phyloP scores from a whole-genome alignment of 202 grass and related monocot species.

The Brachypodium distachyon region DNA sequence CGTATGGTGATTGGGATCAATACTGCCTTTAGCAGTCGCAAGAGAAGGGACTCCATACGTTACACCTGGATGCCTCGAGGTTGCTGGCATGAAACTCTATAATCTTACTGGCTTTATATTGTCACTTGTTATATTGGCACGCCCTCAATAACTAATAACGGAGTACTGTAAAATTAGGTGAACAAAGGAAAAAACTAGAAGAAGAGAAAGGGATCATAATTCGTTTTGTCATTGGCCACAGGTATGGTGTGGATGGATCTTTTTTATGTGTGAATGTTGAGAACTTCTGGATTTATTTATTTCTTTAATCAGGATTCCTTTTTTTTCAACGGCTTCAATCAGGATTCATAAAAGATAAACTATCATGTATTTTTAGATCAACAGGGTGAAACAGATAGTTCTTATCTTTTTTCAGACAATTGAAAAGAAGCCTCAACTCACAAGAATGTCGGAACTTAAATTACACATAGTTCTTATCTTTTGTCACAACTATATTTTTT shows the following conservation, averaged over 20 bases:
- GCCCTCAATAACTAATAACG: background rate
- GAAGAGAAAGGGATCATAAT: slow-evolving; percentile 89
- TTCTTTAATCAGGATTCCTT: background rate
- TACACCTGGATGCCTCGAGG: slow-evolving; percentile 98
- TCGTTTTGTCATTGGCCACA: slow-evolving; percentile 93
- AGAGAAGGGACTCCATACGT: slow-evolving; percentile 92
- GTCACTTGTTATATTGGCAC: background rate
- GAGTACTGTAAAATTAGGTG: slow-evolving; percentile 36
- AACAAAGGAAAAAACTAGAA: slow-evolving; percentile 82
- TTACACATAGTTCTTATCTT: background rate
- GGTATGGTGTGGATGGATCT: slow-evolving; percentile 24
- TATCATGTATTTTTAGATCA: background rate
- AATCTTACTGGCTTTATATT: background rate
- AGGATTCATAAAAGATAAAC: background rate
- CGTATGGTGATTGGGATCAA: slow-evolving; percentile 95
- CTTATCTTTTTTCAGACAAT: background rate
- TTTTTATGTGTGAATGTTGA: background rate
- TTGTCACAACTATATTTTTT: background rate
- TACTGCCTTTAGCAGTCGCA: slow-evolving; percentile 93
- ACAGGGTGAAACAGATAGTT: background rate
- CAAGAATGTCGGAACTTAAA: background rate
- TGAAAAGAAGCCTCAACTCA: background rate
- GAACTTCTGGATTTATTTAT: background rate
- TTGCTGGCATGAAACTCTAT: slow-evolving; percentile 25
- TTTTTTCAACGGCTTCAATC: too few relatives aligned